Conservation (phyloP, 805 yeast species). For the Metschnikowia kunwiensis region DNA sequence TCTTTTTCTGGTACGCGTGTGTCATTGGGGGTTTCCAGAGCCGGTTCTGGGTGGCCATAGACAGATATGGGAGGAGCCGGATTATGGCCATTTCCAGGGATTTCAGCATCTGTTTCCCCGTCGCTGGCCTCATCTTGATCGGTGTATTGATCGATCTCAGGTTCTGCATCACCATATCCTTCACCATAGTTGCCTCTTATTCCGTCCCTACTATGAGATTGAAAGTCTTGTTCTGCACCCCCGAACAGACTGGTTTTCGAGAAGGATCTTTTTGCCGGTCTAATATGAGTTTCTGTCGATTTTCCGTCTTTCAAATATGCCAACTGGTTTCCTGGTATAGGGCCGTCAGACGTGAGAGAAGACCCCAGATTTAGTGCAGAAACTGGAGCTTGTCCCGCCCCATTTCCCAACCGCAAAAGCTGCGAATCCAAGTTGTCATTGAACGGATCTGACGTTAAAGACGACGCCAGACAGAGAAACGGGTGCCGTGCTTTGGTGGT, state of each 20-base stretch:
- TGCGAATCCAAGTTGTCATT: slow-evolving; percentile 25
- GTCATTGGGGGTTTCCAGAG: too few species aligned
- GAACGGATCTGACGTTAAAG: slow-evolving; percentile 24
- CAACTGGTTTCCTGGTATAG: slow-evolving; percentile 17
- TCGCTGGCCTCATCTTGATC: neutral
- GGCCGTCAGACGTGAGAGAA: slow-evolving; percentile 4
- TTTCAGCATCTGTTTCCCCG: neutral
- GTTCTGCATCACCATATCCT: too few species aligned
- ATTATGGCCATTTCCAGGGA: neutral
- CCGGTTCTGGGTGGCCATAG: too few species aligned
- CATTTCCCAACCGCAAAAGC: slow-evolving; percentile 10
- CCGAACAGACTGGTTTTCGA: too few species aligned
- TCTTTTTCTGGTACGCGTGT: too few species aligned
- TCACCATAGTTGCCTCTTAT: too few species aligned
- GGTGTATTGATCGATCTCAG: too few species aligned
- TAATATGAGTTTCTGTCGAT: neutral
- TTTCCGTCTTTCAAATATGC: slow-evolving; percentile 6
- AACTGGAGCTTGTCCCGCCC: neutral
- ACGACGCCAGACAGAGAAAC: slow-evolving; percentile 10
- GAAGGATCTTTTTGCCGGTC: neutral
- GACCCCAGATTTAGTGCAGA: neutral
- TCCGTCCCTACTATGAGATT: too few species aligned
- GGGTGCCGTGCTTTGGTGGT: slow-evolving; percentile 6
- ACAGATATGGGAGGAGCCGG: neutral
- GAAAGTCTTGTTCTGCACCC: too few species aligned